A percentile compares a stretch with the other conserved stretches of the same genome.
Conservation (phyloP, 495 filamentous ascomycete genomes). For the Podospora conica region DNA sequence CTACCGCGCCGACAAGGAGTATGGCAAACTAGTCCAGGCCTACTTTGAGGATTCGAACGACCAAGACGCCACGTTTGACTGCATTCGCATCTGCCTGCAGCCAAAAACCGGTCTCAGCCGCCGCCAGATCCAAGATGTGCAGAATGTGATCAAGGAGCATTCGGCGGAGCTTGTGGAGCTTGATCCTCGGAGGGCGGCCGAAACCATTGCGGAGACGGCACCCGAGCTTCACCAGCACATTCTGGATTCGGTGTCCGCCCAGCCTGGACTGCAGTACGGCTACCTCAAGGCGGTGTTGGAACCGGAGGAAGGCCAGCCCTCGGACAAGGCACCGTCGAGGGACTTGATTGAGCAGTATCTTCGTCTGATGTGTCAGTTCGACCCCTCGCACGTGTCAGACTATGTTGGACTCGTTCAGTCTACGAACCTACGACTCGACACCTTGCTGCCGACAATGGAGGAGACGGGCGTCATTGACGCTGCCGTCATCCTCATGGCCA, state of each 20-base stretch:
- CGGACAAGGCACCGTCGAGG: constrained; percentile 32
- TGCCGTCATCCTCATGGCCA: constrained; percentile 81
- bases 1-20: constrained; percentile 75
- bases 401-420: constrained; percentile 76
- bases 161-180: constrained; percentile 63
- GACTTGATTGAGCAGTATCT: constrained; percentile 81
- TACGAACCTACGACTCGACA: constrained; percentile 72
- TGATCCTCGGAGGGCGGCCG: constrained; percentile 61
- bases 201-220: constrained; percentile 58
- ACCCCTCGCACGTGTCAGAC: constrained; percentile 73
- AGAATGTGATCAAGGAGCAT: constrained; percentile 62
- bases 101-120: constrained; percentile 62
- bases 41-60: constrained; percentile 84
- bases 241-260: constrained; percentile 57
- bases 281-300: constrained; percentile 80
- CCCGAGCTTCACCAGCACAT: constrained; percentile 67
- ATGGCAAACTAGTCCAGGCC: constrained; percentile 66
- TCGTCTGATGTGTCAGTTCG: constrained; percentile 79
- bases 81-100: constrained; percentile 73
- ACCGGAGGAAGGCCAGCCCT: constrained; percentile 43
- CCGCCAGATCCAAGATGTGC: constrained; percentile 69
- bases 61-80: constrained; percentile 65
- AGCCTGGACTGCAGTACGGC: constrained; percentile 60
- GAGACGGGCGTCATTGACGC: constrained; percentile 86
- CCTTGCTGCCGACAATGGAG: constrained; percentile 82